Conservation (phyloP, 192 early-diverging fungal species). For the Chytriomyces sp. region DNA sequence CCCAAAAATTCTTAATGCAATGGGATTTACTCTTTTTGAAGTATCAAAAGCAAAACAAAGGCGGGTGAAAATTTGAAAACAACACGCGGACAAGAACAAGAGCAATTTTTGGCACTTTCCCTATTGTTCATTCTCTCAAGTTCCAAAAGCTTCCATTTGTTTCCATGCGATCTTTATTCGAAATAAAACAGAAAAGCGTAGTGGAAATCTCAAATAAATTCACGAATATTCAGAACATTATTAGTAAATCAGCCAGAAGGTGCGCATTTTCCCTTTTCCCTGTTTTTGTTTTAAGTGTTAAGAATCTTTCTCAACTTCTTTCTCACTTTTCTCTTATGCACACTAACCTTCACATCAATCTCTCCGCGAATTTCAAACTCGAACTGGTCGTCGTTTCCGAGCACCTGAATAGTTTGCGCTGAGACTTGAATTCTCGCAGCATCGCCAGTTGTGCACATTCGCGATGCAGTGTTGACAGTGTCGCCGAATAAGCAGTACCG, state of each 20-base stretch:
- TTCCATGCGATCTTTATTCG: not conserved
- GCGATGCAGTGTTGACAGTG: constrained; percentile 49
- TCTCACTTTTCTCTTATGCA: not conserved
- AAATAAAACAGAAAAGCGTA: not conserved
- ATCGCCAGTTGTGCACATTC: constrained; percentile 48
- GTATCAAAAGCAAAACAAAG: not conserved
- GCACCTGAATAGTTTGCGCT: constrained; percentile 29
- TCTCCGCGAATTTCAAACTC: constrained; percentile 45
- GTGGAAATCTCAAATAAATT: constrained; percentile 1
- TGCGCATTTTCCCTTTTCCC: constrained; percentile 51
- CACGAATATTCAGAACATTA: not conserved
- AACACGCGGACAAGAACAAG: not conserved
- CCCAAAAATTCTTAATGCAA: not conserved
- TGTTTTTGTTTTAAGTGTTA: not conserved
- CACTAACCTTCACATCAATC: constrained; percentile 41
- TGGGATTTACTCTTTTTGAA: not conserved
- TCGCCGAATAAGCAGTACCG: constrained; percentile 57
- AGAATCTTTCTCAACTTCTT: not conserved
- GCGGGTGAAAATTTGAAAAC: not conserved
- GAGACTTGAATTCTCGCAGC: constrained; percentile 45
- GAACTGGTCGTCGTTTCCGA: constrained; percentile 35
- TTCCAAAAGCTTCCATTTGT: too few species aligned
- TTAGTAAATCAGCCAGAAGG: constrained; percentile 41
- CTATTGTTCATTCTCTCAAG: too few species aligned
- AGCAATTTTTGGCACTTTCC: too few species aligned